These are phyloP conservation scores for Xerocomellus intermedius DNA, from an alignment of 768 basidiomycete genomes.

Conservation along the genomic window DNA sequence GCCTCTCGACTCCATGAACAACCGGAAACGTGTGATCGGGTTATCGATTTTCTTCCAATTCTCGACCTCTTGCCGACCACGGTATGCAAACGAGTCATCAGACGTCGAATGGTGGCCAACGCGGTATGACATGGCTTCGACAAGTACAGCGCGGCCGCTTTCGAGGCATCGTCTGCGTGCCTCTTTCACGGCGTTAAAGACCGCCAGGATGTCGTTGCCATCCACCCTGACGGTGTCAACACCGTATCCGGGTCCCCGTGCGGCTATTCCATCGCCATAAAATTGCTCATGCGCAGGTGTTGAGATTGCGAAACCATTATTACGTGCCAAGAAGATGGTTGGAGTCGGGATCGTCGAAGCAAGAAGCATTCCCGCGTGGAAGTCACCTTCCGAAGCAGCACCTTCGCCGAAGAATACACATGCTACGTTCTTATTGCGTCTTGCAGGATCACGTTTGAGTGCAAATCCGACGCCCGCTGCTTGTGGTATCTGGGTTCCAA, in stretches of 20 bases:
- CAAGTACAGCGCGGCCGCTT: slow-evolving; percentile 75
- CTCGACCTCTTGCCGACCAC: slow-evolving; percentile 86
- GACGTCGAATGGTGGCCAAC: slow-evolving; percentile 96
- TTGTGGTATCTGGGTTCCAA: slow-evolving; percentile 93
- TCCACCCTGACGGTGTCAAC: slow-evolving; percentile 91
- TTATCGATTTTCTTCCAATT: slow-evolving; percentile 90
- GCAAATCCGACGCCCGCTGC: slow-evolving; percentile 93
- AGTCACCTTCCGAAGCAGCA: slow-evolving; percentile 92
- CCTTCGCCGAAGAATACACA: slow-evolving; percentile 94
- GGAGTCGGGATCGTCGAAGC: slow-evolving; percentile 77
- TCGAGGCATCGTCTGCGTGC: slow-evolving; percentile 70
- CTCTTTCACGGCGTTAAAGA: slow-evolving; percentile 69
- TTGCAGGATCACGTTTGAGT: slow-evolving; percentile 70
- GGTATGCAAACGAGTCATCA: slow-evolving; percentile 94
- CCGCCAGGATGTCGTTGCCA: slow-evolving; percentile 89
- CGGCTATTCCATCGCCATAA: slow-evolving; percentile 89
- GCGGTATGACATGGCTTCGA: slow-evolving; percentile 91
- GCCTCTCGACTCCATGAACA: slow-evolving; percentile 76
- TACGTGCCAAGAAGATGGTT: slow-evolving; percentile 70
- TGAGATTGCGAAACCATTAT: slow-evolving; percentile 94
- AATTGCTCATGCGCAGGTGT: slow-evolving; percentile 89
- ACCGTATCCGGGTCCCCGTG: slow-evolving; percentile 87
- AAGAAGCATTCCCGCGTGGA: slow-evolving; percentile 86
- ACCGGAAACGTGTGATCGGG: slow-evolving; percentile 79
- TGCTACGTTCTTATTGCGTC: slow-evolving; percentile 71